Base-by-base conservation (phyloP, 129 eudicot genomes). In the Flaveria linearis region DNA sequence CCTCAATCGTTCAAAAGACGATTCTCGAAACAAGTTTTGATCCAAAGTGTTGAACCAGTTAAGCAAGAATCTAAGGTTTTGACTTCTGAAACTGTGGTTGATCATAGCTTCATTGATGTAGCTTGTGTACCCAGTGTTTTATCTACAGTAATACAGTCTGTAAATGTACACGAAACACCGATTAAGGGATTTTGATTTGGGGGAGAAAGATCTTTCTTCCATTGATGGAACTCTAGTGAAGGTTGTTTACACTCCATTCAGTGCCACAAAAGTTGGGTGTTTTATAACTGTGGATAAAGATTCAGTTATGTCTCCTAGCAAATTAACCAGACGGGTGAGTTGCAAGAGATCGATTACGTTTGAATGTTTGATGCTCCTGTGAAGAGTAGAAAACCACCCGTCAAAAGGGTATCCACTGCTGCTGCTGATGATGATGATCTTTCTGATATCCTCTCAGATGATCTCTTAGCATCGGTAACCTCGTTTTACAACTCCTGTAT, bases 391-490 rank as follows among this genome's bases (percentile, higher is more conserved):
- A 46, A 71, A 8, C 30, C 64, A 30, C 73, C 84, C 66, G 81
- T 79, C 23, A 68, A 74, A 69, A 49, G 43, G 22, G 78, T 80
- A 18, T 57, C 85, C 7, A 18, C 47, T 11, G 28, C 9, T 58
- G 71, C 46, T 10, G 18, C 9, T 58, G 71, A 16, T 72, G 76
- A 84, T 79, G 78, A 72, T 49, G 88, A 86, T 82, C 45, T 86
- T 76, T 45, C 68, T 23, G 87, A 90, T 66, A 50, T 94, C 52
- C 89, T 91, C 62, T 84, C 90, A 0, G 79, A 71, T 18, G 81
- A 73, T 50, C 93, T 94, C 30, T 20, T 91, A 45, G 79, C 83
- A 55, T 91, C 96, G 80, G 98, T 93, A 85, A 82, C 89, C 71
- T 14, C 68, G 12, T 20, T 4, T 36, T 42, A 30, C 36, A 14